Evolutionary conservation across 768 basidiomycete species (phyloP).

Genomic region (Lentinula guzmanii): DNA sequence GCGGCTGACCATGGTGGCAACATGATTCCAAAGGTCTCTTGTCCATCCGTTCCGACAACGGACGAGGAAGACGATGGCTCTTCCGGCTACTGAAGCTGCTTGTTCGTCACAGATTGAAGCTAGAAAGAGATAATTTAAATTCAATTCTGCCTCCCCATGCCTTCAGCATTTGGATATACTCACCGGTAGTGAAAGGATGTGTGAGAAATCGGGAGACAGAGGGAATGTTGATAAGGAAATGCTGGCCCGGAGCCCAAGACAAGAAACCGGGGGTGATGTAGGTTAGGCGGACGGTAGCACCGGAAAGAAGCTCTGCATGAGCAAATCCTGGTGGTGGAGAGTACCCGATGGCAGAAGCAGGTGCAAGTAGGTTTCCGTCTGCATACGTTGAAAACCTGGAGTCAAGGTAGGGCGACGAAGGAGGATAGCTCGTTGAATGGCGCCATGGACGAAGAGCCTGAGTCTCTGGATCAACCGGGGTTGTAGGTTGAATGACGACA

Average conservation of each 20-base stretch:
- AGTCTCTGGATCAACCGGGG: not conserved
- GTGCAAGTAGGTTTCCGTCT: constrained; percentile 2
- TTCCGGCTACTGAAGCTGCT: constrained; percentile 36
- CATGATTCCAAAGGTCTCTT: constrained; percentile 52
- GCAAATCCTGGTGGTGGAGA: constrained; percentile 63
- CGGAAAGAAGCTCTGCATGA: constrained; percentile 63
- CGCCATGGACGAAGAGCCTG: constrained; percentile 9
- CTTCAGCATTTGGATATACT: not conserved
- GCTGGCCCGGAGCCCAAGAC: constrained; percentile 75
- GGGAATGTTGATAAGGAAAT: constrained; percentile 65
- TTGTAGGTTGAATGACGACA: constrained; percentile 8
- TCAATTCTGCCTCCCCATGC: not conserved
- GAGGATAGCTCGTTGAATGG: constrained; percentile 14
- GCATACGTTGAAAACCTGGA: not conserved
- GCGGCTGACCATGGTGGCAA: constrained; percentile 28
- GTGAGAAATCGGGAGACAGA: constrained; percentile 52
- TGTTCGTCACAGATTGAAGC: constrained; percentile 52
- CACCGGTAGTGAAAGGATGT: constrained; percentile 60
- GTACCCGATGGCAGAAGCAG: constrained; percentile 18
- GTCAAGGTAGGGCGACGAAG: constrained; percentile 10
- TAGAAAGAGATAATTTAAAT: constrained; percentile 16
- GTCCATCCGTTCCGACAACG: constrained; percentile 71
- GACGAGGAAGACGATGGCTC: constrained; percentile 58
- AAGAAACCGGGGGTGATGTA: constrained; percentile 50
- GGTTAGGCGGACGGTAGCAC: constrained; percentile 64